Conservation (phyloP, 1,139 yeast species). For the Geotrichum histeridarum region DNA sequence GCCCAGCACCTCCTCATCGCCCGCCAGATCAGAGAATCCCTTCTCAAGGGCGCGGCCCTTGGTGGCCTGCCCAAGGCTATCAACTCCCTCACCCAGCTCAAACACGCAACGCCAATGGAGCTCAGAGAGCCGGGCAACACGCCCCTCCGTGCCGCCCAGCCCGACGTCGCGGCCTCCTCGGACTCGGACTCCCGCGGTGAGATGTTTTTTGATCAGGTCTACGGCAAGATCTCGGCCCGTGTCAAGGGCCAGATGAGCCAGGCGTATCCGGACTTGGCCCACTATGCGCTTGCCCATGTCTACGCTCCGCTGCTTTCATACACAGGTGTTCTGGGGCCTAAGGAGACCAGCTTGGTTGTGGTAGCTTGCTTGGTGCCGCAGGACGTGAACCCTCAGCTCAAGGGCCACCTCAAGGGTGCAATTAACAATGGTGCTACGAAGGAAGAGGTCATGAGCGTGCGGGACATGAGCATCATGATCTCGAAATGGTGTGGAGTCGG, state of each 20-base stretch:
- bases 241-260: slow-evolving; percentile 62
- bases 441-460: slow-evolving; percentile 57
- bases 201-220: slow-evolving; percentile 64
- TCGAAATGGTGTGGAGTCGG: slow-evolving; percentile 70
- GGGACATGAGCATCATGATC: slow-evolving; percentile 60
- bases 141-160: slow-evolving; percentile 18
- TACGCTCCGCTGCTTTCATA: slow-evolving; percentile 74
- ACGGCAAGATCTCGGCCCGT: slow-evolving; percentile 65
- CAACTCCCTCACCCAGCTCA: slow-evolving; percentile 65
- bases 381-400: slow-evolving; percentile 89
- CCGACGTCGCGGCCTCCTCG: slow-evolving; percentile 35
- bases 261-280: slow-evolving; percentile 84
- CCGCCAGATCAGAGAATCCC: slow-evolving; percentile 65
- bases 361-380: slow-evolving; percentile 83
- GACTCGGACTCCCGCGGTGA: too few relatives aligned
- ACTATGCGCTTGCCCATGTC: slow-evolving; percentile 64
- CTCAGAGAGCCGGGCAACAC: slow-evolving; percentile 36
- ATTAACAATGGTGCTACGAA: slow-evolving; percentile 66
- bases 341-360: slow-evolving; percentile 72
- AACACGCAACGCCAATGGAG: slow-evolving; percentile 56
- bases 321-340: slow-evolving; percentile 56
- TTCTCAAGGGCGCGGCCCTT: slow-evolving; percentile 70
- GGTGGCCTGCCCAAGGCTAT: slow-evolving; percentile 82
- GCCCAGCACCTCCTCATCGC: slow-evolving; percentile 31
- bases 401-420: slow-evolving; percentile 87